Evolutionary conservation across 2,329 filamentous ascomycete species (phyloP).

Genomic region (Diplodia intermedia): DNA sequence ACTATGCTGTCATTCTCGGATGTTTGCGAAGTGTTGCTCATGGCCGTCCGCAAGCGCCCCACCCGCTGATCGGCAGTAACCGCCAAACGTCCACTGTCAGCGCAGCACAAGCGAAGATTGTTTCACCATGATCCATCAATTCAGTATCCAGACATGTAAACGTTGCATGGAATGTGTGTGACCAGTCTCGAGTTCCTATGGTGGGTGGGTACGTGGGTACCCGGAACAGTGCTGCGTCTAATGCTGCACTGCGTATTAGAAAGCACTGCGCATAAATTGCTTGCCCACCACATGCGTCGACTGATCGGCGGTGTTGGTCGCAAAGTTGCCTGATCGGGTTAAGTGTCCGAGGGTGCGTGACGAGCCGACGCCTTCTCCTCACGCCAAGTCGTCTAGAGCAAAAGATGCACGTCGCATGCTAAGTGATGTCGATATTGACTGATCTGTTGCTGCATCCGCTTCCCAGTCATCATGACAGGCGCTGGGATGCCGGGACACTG

Average conservation of each 20-base stretch:
- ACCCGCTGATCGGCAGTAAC: too few species aligned
- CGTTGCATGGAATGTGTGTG: too few species aligned
- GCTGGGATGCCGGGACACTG: not conserved
- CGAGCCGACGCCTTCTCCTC: not conserved
- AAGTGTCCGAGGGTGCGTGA: not conserved
- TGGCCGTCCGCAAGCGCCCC: too few species aligned
- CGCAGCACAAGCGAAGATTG: too few species aligned
- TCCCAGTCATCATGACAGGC: not conserved
- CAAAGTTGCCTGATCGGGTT: not conserved
- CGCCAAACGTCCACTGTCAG: too few species aligned
- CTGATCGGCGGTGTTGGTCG: not conserved
- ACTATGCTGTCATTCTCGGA: too few species aligned
- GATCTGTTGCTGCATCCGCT: not conserved
- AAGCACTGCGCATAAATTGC: not conserved
- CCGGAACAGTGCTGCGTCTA: not conserved
- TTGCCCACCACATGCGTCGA: not conserved
- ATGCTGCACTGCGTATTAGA: not conserved
- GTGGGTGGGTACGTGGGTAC: too few species aligned
- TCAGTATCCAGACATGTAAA: too few species aligned
- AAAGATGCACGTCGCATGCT: not conserved
- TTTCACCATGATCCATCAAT: too few species aligned
- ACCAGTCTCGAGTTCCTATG: too few species aligned
- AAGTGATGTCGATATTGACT: not conserved
- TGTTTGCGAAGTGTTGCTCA: too few species aligned
- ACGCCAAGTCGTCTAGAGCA: not conserved